phyloP scores from a whole-genome alignment of 1,139 yeast species.

The Suhomyces taliae region DNA sequence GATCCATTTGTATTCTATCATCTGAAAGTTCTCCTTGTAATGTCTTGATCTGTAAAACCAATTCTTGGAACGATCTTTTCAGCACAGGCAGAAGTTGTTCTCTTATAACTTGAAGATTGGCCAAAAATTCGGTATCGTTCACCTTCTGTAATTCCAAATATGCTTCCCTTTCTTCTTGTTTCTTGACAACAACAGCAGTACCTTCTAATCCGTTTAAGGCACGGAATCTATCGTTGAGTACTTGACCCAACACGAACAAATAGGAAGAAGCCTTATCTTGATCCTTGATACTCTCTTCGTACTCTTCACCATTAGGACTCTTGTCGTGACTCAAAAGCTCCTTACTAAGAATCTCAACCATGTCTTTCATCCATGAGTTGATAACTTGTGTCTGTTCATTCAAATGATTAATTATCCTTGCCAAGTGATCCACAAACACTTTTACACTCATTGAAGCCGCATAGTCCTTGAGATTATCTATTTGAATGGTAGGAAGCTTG shows the following conservation, averaged over 20 bases:
- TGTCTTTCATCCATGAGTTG: constrained; percentile 52
- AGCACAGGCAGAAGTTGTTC: constrained; percentile 29
- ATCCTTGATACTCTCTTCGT: constrained; percentile 65
- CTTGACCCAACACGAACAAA: constrained; percentile 58
- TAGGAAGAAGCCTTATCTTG: constrained; percentile 72
- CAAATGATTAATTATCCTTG: constrained; percentile 34
- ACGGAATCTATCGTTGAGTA: constrained; percentile 55
- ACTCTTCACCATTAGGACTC: constrained; percentile 75
- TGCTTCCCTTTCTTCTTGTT: constrained; percentile 27
- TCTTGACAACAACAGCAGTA: constrained; percentile 22
- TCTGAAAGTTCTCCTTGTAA: constrained; percentile 27
- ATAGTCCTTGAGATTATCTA: constrained; percentile 16
- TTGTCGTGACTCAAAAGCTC: constrained; percentile 47
- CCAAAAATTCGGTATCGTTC: constrained; percentile 28
- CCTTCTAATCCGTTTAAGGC: constrained; percentile 28
- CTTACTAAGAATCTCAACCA: constrained; percentile 45
- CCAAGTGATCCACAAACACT: constrained; percentile 21
- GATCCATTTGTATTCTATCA: constrained; percentile 15
- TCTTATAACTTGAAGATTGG: constrained; percentile 32
- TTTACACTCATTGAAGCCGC: constrained; percentile 25
- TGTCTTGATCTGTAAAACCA: constrained; percentile 22
- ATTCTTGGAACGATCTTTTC: constrained; percentile 32
- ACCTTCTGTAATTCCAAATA: constrained; percentile 28
- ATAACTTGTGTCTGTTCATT: constrained; percentile 59
- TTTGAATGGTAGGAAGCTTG: constrained; percentile 29